Evolutionary conservation across 768 basidiomycete genomes (phyloP).

Genomic region (Sporobolomyces phaffii): DNA sequence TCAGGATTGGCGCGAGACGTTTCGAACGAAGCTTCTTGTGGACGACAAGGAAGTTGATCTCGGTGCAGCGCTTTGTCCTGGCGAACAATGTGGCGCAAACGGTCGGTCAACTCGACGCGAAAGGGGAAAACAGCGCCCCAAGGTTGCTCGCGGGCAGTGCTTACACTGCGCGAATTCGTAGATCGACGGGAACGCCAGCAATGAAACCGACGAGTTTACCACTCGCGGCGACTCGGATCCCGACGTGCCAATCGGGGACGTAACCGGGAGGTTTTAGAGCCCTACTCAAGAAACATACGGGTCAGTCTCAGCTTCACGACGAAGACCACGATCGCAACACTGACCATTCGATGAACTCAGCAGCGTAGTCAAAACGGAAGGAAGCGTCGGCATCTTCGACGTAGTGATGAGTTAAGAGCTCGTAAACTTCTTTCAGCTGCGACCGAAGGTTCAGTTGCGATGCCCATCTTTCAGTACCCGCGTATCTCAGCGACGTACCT

Average conservation of each 20-base stretch:
- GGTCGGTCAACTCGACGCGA: background rate
- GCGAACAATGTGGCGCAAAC: background rate
- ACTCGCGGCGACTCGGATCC: conserved; percentile 72
- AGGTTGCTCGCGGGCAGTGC: no score
- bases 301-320: background rate
- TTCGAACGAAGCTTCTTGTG: conserved; percentile 97
- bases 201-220: conserved; percentile 96
- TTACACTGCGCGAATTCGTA: conserved; percentile 79
- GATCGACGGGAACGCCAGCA: conserved; percentile 76
- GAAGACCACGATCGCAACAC: background rate
- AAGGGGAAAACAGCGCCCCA: no score
- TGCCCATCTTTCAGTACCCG: no score
- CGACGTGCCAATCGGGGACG: conserved; percentile 88
- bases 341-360: conserved; percentile 88
- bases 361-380: conserved; percentile 94
- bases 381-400: conserved; percentile 93
- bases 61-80: conserved; percentile 68
- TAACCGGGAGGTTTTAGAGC: conserved; percentile 92
- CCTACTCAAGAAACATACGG: conserved; percentile 51
- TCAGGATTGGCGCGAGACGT: conserved; percentile 86
- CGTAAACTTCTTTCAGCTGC: conserved; percentile 72
- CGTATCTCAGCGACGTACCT: no score
- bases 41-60: conserved; percentile 95
- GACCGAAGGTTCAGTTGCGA: conserved; percentile 9
- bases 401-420: conserved; percentile 84